A percentile compares a stretch with the other conserved stretches of the same genome.
Evolutionary conservation across 331 rosid genomes (phyloP).

Genomic region (Quercus phellos): DNA sequence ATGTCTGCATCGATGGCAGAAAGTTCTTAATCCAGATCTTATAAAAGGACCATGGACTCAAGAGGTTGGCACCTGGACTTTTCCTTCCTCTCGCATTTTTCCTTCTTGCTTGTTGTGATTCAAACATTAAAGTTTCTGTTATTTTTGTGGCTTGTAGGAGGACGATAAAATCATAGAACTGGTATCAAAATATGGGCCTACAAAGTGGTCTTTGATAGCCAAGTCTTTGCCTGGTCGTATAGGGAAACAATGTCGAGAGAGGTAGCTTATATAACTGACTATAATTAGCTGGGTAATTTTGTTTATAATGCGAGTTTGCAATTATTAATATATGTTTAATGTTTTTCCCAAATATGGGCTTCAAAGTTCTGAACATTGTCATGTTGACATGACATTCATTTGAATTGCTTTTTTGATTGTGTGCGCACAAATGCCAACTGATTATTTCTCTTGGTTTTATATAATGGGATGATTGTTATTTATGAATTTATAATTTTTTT

Average conservation of each 20-base stretch:
- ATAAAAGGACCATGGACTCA: slow-evolving; percentile 97
- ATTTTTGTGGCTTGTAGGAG: slow-evolving; percentile 53
- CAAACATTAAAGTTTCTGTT: slow-evolving; percentile 10
- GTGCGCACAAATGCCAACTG: no score
- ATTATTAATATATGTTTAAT: background rate
- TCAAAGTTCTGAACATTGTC: background rate
- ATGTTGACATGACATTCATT: no score
- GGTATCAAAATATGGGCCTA: slow-evolving; percentile 75
- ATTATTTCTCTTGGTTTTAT: background rate
- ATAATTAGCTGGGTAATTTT: background rate
- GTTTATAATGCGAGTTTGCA: background rate
- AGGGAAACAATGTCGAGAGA: slow-evolving; percentile 96
- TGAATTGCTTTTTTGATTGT: no score
- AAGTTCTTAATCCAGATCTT: slow-evolving; percentile 95
- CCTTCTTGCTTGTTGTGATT: slow-evolving; percentile 14
- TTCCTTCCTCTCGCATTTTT: background rate
- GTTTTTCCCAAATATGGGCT: background rate
- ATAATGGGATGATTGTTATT: background rate
- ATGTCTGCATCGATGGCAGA: slow-evolving; percentile 99
- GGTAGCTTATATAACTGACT: slow-evolving; percentile 45
- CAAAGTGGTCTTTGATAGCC: slow-evolving; percentile 96
- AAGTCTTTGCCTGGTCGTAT: slow-evolving; percentile 96
- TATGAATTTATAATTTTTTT: background rate
- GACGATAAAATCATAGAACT: slow-evolving; percentile 84
- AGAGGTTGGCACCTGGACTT: slow-evolving; percentile 54